Conservation (phyloP, 345 rosid species). For the Citrus sp. region DNA sequence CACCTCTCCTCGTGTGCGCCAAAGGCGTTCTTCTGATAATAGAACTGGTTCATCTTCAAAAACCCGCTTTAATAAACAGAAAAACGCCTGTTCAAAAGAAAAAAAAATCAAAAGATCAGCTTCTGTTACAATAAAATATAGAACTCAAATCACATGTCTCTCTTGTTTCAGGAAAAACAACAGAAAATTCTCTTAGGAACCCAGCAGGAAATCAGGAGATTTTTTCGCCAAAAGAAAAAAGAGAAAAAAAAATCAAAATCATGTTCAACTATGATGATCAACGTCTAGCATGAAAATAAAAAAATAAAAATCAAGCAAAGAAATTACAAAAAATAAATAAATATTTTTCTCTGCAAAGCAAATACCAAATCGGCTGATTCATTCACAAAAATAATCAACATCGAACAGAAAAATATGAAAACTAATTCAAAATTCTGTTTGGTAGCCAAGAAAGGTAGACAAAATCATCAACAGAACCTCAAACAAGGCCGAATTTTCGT, state of each 20-base stretch:
- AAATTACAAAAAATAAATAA: background rate
- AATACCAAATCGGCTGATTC: background rate
- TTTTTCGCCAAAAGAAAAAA: too few species aligned
- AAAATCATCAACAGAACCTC: background rate
- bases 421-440: background rate
- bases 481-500: background rate
- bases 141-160: background rate
- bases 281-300: too few species aligned
- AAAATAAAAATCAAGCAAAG: background rate
- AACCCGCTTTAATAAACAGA: constrained; percentile 25
- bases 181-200: background rate
- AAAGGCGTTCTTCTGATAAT: constrained; percentile 74
- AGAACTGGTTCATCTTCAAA: constrained; percentile 68
- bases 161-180: background rate
- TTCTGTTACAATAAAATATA: background rate
- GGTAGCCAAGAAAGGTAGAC: background rate
- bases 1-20: constrained; percentile 47
- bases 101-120: background rate
- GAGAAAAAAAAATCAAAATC: background rate
- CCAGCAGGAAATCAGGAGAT: background rate
- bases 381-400: background rate
- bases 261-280: background rate
- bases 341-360: background rate
- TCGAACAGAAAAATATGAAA: background rate
- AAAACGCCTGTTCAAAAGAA: constrained; percentile 41